A percentile compares a stretch with the other conserved stretches of the same genome.
Conservation (phyloP, 441 rosid species). For the Adansonia grandidieri region DNA sequence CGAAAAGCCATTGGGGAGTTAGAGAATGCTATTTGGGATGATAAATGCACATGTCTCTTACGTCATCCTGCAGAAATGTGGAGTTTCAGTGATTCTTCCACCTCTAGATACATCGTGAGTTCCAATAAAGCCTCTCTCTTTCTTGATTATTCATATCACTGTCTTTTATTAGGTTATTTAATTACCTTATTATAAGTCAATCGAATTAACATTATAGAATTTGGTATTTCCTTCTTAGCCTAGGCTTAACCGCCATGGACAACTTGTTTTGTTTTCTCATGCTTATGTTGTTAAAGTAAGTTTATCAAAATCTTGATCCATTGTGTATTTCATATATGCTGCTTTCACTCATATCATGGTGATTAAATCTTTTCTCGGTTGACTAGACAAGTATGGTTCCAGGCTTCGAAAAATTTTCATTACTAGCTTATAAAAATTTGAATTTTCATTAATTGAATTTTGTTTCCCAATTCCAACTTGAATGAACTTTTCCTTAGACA, state of each 20-base stretch:
- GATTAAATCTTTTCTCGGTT: conserved; percentile 2
- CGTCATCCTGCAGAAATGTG: conserved; percentile 73
- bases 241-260: conserved; percentile 1
- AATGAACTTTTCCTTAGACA: conserved; percentile 87
- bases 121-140: conserved; percentile 30
- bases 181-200: not conserved
- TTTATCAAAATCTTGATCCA: not conserved
- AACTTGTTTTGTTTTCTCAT: not conserved
- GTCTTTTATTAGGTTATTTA: not conserved
- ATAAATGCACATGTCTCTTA: conserved; percentile 71
- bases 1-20: conserved; percentile 52
- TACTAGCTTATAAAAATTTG: not conserved
- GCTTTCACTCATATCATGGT: not conserved
- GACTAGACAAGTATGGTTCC: conserved; percentile 14
- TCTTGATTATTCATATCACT: not conserved
- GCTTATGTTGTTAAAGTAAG: not conserved
- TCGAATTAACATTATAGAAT: not conserved
- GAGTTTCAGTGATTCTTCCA: conserved; percentile 84
- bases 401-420: conserved; percentile 4
- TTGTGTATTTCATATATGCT: not conserved
- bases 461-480: conserved; percentile 40
- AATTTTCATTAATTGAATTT: conserved; percentile 17
- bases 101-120: conserved; percentile 82
- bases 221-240: conserved; percentile 1
- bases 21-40: conserved; percentile 61